phyloP scores from a whole-genome alignment of 345 rosid species.

The Corchorus olitorius region DNA sequence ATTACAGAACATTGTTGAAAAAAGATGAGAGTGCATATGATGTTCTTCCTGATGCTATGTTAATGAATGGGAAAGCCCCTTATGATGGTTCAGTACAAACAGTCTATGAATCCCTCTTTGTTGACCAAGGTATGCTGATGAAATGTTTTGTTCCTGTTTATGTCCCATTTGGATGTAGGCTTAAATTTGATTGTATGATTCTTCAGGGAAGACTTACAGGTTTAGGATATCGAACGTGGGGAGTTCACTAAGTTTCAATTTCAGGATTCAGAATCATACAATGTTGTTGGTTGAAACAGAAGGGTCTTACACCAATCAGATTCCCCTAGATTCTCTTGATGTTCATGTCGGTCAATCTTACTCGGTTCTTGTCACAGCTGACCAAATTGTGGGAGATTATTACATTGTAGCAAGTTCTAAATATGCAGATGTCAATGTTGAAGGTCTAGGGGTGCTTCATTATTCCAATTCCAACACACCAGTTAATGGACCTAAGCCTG shows the following conservation, averaged over 20 bases:
- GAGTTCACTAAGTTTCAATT: conserved; percentile 33
- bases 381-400: conserved; percentile 39
- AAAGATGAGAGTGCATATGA: background rate
- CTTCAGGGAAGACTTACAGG: conserved; percentile 44
- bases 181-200: background rate
- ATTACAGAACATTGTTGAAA: conserved; percentile 25
- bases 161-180: background rate
- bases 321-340: conserved; percentile 34
- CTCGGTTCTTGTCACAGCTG: conserved; percentile 46
- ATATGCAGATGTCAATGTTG: conserved; percentile 17
- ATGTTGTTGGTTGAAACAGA: conserved; percentile 54
- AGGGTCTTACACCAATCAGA: conserved; percentile 50
- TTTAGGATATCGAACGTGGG: conserved; percentile 53
- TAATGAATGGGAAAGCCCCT: conserved; percentile 61
- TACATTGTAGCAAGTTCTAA: conserved; percentile 49
- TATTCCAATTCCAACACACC: conserved; percentile 32
- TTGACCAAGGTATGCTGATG: conserved; percentile 43
- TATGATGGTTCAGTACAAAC: conserved; percentile 17
- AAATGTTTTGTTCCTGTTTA: background rate
- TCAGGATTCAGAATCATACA: conserved; percentile 46
- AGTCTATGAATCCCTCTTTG: conserved; percentile 41
- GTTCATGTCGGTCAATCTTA: conserved; percentile 55
- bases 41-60: conserved; percentile 30
- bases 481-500: conserved; percentile 34
- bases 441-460: conserved; percentile 44